phyloP scores from a whole-genome alignment of 2,329 filamentous ascomycete species.

The Arthrobotrys iridis region DNA sequence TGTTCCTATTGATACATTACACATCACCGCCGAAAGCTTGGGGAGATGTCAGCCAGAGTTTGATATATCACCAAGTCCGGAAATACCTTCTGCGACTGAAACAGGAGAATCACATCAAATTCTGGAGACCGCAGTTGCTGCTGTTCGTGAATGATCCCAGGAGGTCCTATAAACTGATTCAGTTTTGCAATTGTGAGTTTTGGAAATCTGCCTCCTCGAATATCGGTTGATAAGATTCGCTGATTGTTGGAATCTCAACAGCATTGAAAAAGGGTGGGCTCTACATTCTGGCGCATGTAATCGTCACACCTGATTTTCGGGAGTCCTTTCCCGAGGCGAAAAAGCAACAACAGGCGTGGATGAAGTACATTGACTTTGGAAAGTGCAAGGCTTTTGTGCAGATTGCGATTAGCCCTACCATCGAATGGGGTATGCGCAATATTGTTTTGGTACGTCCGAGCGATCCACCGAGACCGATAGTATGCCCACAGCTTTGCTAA shows the following conservation, averaged over 20 bases:
- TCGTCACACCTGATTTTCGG: slow-evolving; percentile 83
- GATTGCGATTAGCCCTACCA: slow-evolving; percentile 80
- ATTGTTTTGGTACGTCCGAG: slow-evolving; percentile 69
- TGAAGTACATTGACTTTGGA: slow-evolving; percentile 85
- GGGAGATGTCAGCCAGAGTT: slow-evolving; percentile 88
- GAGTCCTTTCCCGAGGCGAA: slow-evolving; percentile 82
- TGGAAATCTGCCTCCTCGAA: not conserved
- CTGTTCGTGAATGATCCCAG: slow-evolving; percentile 83
- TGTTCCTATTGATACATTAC: slow-evolving; percentile 87
- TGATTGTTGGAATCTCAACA: slow-evolving; percentile 27
- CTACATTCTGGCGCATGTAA: slow-evolving; percentile 87
- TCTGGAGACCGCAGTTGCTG: slow-evolving; percentile 86
- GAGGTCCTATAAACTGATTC: slow-evolving; percentile 82
- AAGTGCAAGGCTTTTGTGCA: slow-evolving; percentile 91
- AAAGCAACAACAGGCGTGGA: slow-evolving; percentile 82
- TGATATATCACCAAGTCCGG: slow-evolving; percentile 88
- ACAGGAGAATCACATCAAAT: slow-evolving; percentile 85
- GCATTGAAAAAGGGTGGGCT: slow-evolving; percentile 84
- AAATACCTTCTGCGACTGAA: slow-evolving; percentile 85
- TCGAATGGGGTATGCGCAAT: slow-evolving; percentile 87
- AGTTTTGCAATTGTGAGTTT: slow-evolving; percentile 78
- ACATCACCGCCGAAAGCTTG: slow-evolving; percentile 84
- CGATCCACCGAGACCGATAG: not conserved
- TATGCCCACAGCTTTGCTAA: not conserved
- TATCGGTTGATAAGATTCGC: not conserved